Evolutionary conservation across 2,329 filamentous ascomycete species (phyloP).

Genomic region (Trichoderma hamatum): DNA sequence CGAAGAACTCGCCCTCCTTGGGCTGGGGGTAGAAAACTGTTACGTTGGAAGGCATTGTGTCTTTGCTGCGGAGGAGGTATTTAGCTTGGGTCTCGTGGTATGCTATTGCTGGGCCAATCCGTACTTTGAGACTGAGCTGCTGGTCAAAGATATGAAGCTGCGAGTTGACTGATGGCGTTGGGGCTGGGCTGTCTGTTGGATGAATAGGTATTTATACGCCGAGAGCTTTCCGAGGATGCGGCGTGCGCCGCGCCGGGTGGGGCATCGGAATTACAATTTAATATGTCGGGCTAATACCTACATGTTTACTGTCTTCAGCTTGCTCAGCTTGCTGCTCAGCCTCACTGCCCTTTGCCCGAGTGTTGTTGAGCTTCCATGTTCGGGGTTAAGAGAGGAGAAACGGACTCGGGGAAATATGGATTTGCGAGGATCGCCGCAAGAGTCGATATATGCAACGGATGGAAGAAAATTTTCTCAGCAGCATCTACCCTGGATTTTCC

Average conservation of each 20-base stretch:
- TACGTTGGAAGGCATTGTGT: constrained; percentile 18
- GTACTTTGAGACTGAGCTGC: neutral
- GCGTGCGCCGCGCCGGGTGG: neutral
- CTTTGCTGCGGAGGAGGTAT: neutral
- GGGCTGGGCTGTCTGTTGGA: neutral
- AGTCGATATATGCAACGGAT: neutral
- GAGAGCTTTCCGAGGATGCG: neutral
- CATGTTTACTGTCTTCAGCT: neutral
- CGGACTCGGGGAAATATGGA: neutral
- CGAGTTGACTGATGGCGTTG: neutral
- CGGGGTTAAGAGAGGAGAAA: neutral
- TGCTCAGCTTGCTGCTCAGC: neutral
- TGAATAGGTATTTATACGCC: neutral
- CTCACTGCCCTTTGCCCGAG: neutral
- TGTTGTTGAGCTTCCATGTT: neutral
- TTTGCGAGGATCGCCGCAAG: neutral
- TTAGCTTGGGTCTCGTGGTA: neutral
- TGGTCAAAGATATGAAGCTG: neutral
- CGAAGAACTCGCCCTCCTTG: constrained; percentile 5
- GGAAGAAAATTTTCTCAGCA: neutral
- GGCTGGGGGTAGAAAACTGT: constrained; percentile 15
- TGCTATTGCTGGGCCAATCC: neutral
- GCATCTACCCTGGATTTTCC: neutral
- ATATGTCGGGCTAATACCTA: neutral
- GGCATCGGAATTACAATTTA: neutral